Evolutionary conservation across 768 basidiomycete species (phyloP).

Genomic region (Infundibulicybe gibba): DNA sequence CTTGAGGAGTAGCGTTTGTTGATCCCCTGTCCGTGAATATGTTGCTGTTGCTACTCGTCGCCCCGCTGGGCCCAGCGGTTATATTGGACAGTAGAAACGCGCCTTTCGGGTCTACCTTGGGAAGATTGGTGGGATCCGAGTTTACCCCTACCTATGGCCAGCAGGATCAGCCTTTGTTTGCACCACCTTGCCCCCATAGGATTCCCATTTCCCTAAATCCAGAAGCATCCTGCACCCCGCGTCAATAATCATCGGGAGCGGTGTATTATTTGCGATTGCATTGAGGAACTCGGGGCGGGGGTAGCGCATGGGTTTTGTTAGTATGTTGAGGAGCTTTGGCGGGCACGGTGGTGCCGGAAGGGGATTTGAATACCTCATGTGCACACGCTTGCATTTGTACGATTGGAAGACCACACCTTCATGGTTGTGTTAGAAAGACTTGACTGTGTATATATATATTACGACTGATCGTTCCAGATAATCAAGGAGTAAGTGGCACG

Average conservation of each 20-base stretch:
- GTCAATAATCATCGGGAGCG: constrained; percentile 94
- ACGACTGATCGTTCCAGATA: too few species aligned
- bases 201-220: constrained; percentile 80
- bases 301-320: constrained; percentile 87
- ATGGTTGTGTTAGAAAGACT: too few species aligned
- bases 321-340: constrained; percentile 88
- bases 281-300: constrained; percentile 83
- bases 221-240: constrained; percentile 97
- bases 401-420: too few species aligned
- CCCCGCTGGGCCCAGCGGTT: constrained; percentile 34
- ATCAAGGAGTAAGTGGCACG: too few species aligned
- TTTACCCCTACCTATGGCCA: constrained; percentile 43
- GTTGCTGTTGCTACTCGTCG: constrained; percentile 39
- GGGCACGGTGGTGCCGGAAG: constrained; percentile 96
- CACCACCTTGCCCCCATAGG: constrained; percentile 74
- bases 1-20: constrained; percentile 11
- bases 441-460: too few species aligned
- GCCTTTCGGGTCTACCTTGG: constrained; percentile 70
- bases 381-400: constrained; percentile 34
- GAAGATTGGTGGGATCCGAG: constrained; percentile 57
- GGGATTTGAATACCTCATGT: constrained; percentile 92
- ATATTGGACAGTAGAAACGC: constrained; percentile 72
- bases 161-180: background rate
- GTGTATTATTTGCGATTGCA: constrained; percentile 73
- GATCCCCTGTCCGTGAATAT: constrained; percentile 33